Evolutionary conservation across 257 asterid species (phyloP), one percentile per base, ranked within the genome.

Genomic region (Ocimum tenuiflorum): DNA sequence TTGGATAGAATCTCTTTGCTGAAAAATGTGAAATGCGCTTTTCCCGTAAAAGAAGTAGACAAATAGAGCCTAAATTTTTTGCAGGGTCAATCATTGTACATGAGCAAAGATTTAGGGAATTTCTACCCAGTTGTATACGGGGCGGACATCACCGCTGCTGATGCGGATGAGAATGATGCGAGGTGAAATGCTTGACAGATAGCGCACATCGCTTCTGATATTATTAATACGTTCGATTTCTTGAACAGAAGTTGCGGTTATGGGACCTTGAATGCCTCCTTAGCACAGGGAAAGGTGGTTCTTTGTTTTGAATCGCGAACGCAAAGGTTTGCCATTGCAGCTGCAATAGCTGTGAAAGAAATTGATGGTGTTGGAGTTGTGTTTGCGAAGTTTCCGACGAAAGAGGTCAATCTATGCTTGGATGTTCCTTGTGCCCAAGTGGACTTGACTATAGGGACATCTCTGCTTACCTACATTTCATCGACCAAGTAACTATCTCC

Each of bases 361-460:
- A 76, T 64, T 27, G 73, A 19, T 35, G 80, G 80, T 7, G 62
- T 78, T 6, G 83, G 83, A 22, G 23, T 70, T 1, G 64, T 70
- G 23, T 79, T 79, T 15, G 77, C 80, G 0, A 54, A 29, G 52
- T 56, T 38, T 41, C 83, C 64, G 7, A 74, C 83, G 7, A 74
- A 63, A 74, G 71, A 66, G 14, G 77, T 78, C 31, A 60, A 41
- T 45, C 49, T 74, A 47, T 78, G 78, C 68, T 39, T 64, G 62
- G 75, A 74, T 6, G 73, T 74, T 48, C 83, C 83, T 23, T 74
- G 76, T 65, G 74, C 68, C 31, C 83, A 79, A 72, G 76, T 79
- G 48, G 80, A 79, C 69, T 59, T 68, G 31, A 73, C 76, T 7
- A 43, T 45, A 20, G 80, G 80, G 46, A 63, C 83, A 12, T 68